Evolutionary conservation across 106 monocot species (phyloP), one percentile per base, ranked within the genome.

Genomic region (Dioscorea zingiberensis): DNA sequence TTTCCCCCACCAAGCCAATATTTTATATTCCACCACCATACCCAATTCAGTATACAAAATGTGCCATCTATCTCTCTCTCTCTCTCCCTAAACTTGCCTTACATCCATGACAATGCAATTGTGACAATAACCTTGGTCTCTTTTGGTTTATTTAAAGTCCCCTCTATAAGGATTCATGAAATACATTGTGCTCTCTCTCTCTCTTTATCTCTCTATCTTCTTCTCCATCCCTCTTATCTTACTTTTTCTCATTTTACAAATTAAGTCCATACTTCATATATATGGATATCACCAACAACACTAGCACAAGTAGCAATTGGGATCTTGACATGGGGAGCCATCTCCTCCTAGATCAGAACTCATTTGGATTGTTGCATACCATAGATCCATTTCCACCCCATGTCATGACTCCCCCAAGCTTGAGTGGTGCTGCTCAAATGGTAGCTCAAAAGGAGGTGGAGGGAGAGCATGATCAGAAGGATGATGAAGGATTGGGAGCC

Each of bases 401-500:
- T 51, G 51, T 38, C 38, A 38, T 38, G 38, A 10, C 10, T 38
- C 38, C 38, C 38, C 38, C 38, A 38, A 38, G 38, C 38, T 38
- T 38, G 38, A 38, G 38, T 38, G 38, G 38, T 38, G 38, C 38
- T 38, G 38, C 38, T 38, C 38, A 38, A 6, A 38, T 38, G 38
- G 38, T 6, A 38, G 38, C 1, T 38, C 38, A 38, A 22, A 46
- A 16, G 21, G 27, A 15, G 16, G 13, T 16, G 23, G 58, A 48
- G 21, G 10, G 22, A 19, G 47, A 22, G 5, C 27, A 56, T 4
- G 47, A 61, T 11, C 69, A 75, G 47, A 75, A 76, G 2, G 85
- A 77, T 22, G 85, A 82, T 22, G 85, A 80, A 67, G 65, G 22
- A 21, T 47, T 90, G 12, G 89, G 89, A 4, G 79, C 79, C 48